Base-by-base conservation (phyloP, 495 filamentous ascomycete genomes). In the Daldinia decipiens region DNA sequence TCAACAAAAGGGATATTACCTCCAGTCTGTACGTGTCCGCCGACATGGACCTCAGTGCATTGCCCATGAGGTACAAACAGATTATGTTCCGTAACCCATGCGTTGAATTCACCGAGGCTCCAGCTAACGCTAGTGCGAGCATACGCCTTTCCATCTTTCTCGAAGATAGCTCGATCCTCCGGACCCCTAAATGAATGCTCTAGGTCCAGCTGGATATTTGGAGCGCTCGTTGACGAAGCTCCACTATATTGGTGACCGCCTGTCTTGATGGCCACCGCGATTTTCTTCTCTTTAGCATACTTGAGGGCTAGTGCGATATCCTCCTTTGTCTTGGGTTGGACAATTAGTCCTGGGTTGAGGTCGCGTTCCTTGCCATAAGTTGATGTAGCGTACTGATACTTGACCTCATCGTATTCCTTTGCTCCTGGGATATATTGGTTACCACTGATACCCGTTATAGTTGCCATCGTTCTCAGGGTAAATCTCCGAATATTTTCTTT, bases 21-120 rank as follows among this genome's bases (percentile, higher is more conserved):
- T 29, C 81, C 81, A 4, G 79, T 80, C 39, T 82, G 80, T 21
- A 75, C 77, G 58, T 83, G 81, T 34, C 81, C 81, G 11, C 81
- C 81, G 12, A 83, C 67, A 62, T 77, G 76, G 15, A 83, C 81
- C 57, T 79, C 65, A 13, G 67, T 74, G 55, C 81, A 83, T 57
- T 83, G 80, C 55, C 81, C 81, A 31, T 80, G 78, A 12, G 81
- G 81, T 13, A 83, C 77, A 57, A 83, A 83, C 9, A 77, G 50
- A 31, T 76, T 74, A 55, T 82, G 67, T 27, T 78, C 52, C 7
- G 72, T 67, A 9, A 79, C 67, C 71, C 69, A 82, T 8, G 60
- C 70, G 51, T 79, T 79, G 66, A 82, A 79, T 32, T 78, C 78
- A 4, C 74, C 75, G 7, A 82, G 67, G 34, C 69, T 77, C 74